Base-by-base conservation (phyloP, 768 basidiomycete genomes). In the Lyophyllum shimeji region DNA sequence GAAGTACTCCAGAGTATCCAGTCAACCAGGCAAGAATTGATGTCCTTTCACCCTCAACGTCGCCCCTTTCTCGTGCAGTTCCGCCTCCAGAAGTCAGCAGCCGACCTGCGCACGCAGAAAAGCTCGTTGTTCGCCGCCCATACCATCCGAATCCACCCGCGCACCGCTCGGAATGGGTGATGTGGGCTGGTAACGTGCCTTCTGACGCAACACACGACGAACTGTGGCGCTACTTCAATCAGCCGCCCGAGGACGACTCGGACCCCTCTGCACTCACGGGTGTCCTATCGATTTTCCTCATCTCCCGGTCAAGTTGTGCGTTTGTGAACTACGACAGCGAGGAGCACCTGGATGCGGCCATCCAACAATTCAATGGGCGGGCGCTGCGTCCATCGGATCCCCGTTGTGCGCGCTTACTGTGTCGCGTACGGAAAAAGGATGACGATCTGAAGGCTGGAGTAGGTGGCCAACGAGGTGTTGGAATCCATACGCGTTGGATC, bases 111-210 rank as follows among this genome's bases (percentile, higher is more conserved):
- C 47, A 20, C 20, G 54, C 55, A 24, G 72, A 75, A 15, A 73
- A 61, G 27, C 69, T 71, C 0, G 31, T 71, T 4, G 65, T 73
- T 23, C 84, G 86, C 40, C 79, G 81, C 8, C 63, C 79, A 20
- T 89, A 86, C 62, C 89, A 90, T 59, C 88, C 88, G 1, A 87
- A 84, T 54, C 82, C 86, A 0, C 87, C 89, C 12, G 73, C 83
- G 11, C 79, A 89, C 51, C 82, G 92, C 13, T 92, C 91, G 7
- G 91, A 93, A 56, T 95, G 90, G 91, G 94, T 94, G 1, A 93
- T 95, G 91, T 97, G 95, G 95, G 87, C 86, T 12, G 95, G 95
- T 9, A 98, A 98, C 65, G 89, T 97, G 2, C 91, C 92, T 2
- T 79, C 80, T 5, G 91, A 95, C 63, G 85, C 92, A 15, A 84